Base-by-base conservation (phyloP, 495 filamentous ascomycete genomes). In the Pyrenopolyporus hunteri region DNA sequence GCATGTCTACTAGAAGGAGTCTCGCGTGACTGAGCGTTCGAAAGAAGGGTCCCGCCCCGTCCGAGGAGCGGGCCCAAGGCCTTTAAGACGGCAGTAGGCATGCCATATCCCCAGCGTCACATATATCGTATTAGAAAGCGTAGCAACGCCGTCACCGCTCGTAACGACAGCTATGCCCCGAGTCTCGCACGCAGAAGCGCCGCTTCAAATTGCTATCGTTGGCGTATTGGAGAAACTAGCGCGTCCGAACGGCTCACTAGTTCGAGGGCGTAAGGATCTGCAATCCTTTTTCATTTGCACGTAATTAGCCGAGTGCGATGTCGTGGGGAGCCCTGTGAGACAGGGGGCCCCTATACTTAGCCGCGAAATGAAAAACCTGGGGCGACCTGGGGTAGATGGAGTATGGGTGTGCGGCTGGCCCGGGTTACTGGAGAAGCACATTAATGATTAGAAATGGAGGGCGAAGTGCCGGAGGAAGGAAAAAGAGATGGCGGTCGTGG, bases 321-420 rank as follows among this genome's bases (percentile, higher is more conserved):
- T 48, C 54, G 55, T 50, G 26, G 48, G 17, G 43, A 11, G 47
- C 20, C 61, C 42, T 48, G 29, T 37, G 47, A 32, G 22, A 36
- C 54, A 47, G 48, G 40, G 39, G 22, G 35, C 28, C n/a, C 54
- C 14, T 29, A 28, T 52, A 64, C 61, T 64, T 64, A 64, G 61
- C 61, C 61, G 61, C 47, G 61, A 64, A 36, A 49, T 49, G 47
- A 54, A 54, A 64, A 64, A 58, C 48, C 61, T 59, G 61, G 57
- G 57, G 57, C 20, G 9, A 19, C 6, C 40, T 23, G 39, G 47
- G 53, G 53, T 59, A 47, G 5, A n/a, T n/a, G n/a, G n/a, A n/a
- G 48, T 35, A 44, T 22, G 47, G 33, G 19, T n/a, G 13, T 52
- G 49, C 10, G 43, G 50, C 49, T 64, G 48, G 55, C 45, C 55